A percentile compares a stretch with the other conserved stretches of the same genome.
Evolutionary conservation across 2,329 filamentous ascomycete species (phyloP).

Genomic region (Calonectria leucothoes): DNA sequence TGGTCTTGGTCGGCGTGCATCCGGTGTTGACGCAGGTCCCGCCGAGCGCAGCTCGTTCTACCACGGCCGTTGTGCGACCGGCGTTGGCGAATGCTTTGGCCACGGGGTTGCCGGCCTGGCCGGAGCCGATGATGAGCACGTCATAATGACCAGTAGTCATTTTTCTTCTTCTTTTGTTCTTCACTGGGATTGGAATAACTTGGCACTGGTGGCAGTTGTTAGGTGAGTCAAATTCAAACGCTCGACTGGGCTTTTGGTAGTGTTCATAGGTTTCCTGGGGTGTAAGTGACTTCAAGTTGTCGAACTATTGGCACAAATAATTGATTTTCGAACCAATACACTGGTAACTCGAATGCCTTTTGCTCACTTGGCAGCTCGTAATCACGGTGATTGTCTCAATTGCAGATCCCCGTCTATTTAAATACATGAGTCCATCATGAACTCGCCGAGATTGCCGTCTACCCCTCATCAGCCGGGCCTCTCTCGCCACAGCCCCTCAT

Average conservation of each 20-base stretch:
- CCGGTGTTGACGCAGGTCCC: slow-evolving; percentile 67
- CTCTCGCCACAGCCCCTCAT: slow-evolving; percentile 9
- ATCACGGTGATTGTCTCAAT: not conserved
- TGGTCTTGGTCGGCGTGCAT: slow-evolving; percentile 68
- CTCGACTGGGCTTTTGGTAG: not conserved
- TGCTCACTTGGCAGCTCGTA: not conserved
- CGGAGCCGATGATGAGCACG: slow-evolving; percentile 62
- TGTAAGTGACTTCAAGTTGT: not conserved
- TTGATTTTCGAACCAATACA: not conserved
- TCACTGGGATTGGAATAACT: not conserved
- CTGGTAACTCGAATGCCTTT: not conserved
- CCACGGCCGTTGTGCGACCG: slow-evolving; percentile 56
- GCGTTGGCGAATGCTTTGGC: slow-evolving; percentile 59
- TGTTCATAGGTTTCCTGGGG: not conserved
- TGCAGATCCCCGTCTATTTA: not conserved
- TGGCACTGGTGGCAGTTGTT: not conserved
- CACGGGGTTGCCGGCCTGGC: slow-evolving; percentile 63
- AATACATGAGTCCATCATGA: not conserved
- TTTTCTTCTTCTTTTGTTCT: no score
- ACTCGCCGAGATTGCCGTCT: slow-evolving; percentile 16
- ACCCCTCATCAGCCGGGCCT: slow-evolving; percentile 36
- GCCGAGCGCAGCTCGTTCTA: slow-evolving; percentile 62
- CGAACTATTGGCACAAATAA: not conserved
- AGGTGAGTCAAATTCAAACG: not conserved
- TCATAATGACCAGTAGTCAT: slow-evolving; percentile 40